Percentiles rank a stretch among this genome's conserved stretches.
Conservation (phyloP, 2,329 filamentous ascomycete genomes). For the Xylaria sp. region DNA sequence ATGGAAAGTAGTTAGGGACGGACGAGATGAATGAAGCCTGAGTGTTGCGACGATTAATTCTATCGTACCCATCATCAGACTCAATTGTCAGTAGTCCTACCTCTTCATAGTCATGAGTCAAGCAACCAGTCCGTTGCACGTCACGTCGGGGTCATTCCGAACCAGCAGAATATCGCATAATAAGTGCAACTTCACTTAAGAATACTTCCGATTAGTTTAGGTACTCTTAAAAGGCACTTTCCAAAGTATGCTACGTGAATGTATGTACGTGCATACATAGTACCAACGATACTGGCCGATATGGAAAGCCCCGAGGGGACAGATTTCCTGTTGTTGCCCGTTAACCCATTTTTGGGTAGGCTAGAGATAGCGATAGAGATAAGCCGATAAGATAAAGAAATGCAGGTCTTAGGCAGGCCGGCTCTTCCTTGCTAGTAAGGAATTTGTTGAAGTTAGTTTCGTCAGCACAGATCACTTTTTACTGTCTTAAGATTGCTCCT, state of each 20-base stretch:
- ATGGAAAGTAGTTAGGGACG: no score
- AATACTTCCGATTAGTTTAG: background rate
- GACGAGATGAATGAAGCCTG: no score
- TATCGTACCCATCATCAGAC: no score
- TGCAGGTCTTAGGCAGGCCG: background rate
- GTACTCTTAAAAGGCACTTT: background rate
- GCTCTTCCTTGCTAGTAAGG: background rate
- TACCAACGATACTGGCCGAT: no score
- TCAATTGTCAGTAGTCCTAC: no score
- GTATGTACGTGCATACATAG: no score
- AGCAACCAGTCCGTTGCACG: background rate
- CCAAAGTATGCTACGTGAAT: no score
- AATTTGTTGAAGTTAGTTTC: background rate
- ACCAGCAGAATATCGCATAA: no score
- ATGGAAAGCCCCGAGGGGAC: no score
- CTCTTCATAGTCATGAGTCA: background rate
- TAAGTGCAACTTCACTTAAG: no score
- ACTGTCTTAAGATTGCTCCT: background rate
- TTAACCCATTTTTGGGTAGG: background rate
- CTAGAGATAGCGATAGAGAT: background rate
- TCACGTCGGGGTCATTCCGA: background rate
- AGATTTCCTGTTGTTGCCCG: background rate
- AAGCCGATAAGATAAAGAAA: background rate
- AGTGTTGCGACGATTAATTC: no score
- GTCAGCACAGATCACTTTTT: slow-evolving; percentile 6